Percentiles rank a stretch among this genome's conserved stretches.
Conservation (phyloP, 2,329 filamentous ascomycete species). For the Trichophyton benhamiae region DNA sequence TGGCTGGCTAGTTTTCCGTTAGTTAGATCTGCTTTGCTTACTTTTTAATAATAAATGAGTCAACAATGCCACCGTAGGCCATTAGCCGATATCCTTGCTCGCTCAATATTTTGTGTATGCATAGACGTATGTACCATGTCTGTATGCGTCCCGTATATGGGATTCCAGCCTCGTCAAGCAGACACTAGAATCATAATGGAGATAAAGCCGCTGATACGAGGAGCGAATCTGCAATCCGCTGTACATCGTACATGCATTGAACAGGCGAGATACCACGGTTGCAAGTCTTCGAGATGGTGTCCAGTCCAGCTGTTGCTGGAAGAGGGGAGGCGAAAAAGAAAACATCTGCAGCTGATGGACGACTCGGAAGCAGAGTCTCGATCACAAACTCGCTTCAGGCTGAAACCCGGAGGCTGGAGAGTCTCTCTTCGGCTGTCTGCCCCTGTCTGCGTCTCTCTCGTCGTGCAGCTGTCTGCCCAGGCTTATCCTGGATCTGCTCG, state of each 20-base stretch:
- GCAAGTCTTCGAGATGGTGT: neutral
- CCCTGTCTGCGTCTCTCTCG: neutral
- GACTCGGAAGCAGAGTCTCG: neutral
- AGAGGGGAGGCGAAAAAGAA: neutral
- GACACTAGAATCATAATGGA: constrained; percentile 4
- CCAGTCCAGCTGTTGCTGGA: neutral
- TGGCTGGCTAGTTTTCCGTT: neutral
- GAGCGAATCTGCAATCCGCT: neutral
- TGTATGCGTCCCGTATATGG: neutral
- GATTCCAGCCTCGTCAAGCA: neutral
- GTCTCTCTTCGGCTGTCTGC: neutral
- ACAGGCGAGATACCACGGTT: neutral
- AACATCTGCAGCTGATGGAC: neutral
- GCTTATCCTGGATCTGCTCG: neutral
- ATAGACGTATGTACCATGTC: neutral
- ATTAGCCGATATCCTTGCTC: neutral
- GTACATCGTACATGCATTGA: neutral
- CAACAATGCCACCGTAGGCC: neutral
- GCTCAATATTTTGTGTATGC: neutral
- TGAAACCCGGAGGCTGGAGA: neutral
- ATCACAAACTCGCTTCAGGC: neutral
- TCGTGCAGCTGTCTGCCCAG: too few relatives aligned
- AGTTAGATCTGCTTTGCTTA: neutral
- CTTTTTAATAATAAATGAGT: neutral
- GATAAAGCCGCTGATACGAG: constrained; percentile 2